Conservation (phyloP, 2,329 filamentous ascomycete genomes). For the Akanthomyces uredinophilus region DNA sequence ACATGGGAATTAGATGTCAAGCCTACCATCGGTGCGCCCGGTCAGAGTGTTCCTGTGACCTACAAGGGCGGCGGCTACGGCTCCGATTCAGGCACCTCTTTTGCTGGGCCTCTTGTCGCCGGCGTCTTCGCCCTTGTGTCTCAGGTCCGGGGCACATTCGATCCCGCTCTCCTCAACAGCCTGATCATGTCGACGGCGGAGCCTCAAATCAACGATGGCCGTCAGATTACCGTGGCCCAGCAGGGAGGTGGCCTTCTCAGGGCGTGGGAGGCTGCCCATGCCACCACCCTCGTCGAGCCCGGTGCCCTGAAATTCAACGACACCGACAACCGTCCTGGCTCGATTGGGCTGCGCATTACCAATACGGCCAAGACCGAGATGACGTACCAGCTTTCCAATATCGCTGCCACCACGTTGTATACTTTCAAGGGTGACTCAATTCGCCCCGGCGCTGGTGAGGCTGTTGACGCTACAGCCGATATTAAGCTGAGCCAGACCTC, state of each 20-base stretch:
- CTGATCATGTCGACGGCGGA: constrained; percentile 9
- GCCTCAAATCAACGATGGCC: constrained; percentile 2
- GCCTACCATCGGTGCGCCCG: not conserved
- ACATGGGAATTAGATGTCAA: not conserved
- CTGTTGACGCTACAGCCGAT: not conserved
- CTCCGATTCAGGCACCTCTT: not conserved
- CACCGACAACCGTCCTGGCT: constrained; percentile 1
- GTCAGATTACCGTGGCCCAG: constrained; percentile 7
- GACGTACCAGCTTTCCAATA: not conserved
- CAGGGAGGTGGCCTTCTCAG: constrained; percentile 15
- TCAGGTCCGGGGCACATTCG: constrained; percentile 3
- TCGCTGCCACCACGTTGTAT: not conserved
- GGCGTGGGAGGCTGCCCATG: constrained; percentile 13
- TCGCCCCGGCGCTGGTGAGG: not conserved
- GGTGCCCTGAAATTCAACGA: constrained; percentile 14
- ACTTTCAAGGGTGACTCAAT: not conserved
- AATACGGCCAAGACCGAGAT: not conserved
- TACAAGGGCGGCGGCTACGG: not conserved
- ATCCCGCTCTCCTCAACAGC: constrained; percentile 6
- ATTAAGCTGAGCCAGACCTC: constrained; percentile 11
- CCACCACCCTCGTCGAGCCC: constrained; percentile 12
- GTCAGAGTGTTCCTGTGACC: not conserved
- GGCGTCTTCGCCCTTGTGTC: not conserved
- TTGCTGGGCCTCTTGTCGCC: not conserved
- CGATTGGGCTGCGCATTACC: not conserved